Base-by-base conservation (phyloP, 1,284 basidiomycete species). In the Dichomitus squalens region DNA sequence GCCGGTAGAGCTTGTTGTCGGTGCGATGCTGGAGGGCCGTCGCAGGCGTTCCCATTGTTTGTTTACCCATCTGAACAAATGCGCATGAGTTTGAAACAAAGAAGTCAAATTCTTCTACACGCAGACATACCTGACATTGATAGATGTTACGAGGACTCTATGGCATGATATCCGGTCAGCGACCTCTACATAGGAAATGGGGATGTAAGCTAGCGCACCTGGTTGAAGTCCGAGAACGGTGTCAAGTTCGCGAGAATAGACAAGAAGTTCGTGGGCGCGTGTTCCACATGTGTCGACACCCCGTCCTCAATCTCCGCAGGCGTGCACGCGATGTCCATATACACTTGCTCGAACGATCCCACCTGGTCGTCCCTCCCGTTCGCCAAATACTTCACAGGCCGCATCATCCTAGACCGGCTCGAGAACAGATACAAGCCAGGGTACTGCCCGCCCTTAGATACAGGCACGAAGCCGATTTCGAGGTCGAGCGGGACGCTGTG, bases 41-140 rank as follows among this genome's bases (percentile, higher is more conserved):
- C 31, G 94, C 90, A 1, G 97, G 96, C 29, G 97, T 99, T 38
- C 97, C 97, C 97, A 99, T 99, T 1, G 94, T 93, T 84, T 99
- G 97, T 81, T 99, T 99, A 75, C 95, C 95, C 97, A 99, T 99
- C 89, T 98, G 65, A 16, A 48, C 14, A 38, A 60, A 31, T 62
- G 52, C 57, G 39, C 21, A 23, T 38, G 4, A 38, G 12, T 16
- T 1, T 2, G 18, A 9, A 5, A 20, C 4, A 12, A 47, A 11
- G 5, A n/a, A 4, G n/a, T 2, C 44, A 20, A 20, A 27, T 7
- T 2, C 18, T 20, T 16, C 29, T 47, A 25, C 4, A 7, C 9
- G 11, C 2, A 39, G 11, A 66, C 73, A 27, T 66, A 90, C 89
- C 81, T 92, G 90, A 75, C 90, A 93, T 67, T 93, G 90, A 68